Conservation (phyloP, 2,329 filamentous ascomycete genomes). For the Fusarium beomiforme region DNA sequence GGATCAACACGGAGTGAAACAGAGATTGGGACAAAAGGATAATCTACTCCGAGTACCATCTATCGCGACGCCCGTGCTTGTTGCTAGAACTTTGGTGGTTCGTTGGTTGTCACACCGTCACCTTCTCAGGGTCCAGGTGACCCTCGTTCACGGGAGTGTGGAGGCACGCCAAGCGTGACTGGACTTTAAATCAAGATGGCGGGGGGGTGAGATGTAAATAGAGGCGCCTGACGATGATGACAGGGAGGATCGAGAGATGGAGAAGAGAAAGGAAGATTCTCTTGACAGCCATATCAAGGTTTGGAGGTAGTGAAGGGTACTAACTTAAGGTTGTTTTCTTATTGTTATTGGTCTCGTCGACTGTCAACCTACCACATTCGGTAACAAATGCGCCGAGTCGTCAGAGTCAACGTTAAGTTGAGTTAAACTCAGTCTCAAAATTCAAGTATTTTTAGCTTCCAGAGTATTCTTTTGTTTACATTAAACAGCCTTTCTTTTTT, state of each 20-base stretch:
- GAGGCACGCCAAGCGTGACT: conserved; percentile 34
- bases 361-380: conserved; percentile 20
- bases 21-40: conserved; percentile 5
- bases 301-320: background rate
- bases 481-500: background rate
- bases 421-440: background rate
- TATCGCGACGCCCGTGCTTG: conserved; percentile 29
- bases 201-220: conserved; percentile 16
- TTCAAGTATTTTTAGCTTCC: background rate
- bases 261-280: background rate
- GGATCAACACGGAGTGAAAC: background rate
- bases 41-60: conserved; percentile 1
- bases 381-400: conserved; percentile 25
- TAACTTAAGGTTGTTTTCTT: conserved; percentile 13
- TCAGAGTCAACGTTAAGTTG: background rate
- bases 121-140: conserved; percentile 39
- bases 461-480: background rate
- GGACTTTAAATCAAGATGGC: conserved; percentile 30
- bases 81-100: conserved; percentile 24
- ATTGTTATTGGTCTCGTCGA: conserved; percentile 14
- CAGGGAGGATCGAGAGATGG: background rate
- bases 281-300: background rate
- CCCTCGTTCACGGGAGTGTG: conserved; percentile 20
- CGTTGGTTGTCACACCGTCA: conserved; percentile 37
- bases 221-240: background rate